phyloP scores from a whole-genome alignment of 306 rosid species.

The Cucurbita pepo region DNA sequence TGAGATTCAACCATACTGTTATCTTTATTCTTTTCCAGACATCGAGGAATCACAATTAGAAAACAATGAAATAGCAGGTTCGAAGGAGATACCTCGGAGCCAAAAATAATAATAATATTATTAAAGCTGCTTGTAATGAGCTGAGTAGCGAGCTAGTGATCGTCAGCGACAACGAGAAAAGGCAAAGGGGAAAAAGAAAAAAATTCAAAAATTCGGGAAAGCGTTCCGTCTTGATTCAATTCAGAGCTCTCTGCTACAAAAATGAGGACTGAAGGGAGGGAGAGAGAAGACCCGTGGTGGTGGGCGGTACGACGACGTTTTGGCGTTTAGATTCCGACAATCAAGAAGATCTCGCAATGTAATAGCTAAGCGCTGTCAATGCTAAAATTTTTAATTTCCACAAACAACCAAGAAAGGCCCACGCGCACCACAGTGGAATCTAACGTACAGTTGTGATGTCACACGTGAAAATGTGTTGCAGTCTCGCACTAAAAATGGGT shows the following conservation, averaged over 20 bases:
- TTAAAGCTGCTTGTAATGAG: neutral
- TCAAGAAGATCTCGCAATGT: conserved; percentile 8
- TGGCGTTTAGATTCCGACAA: conserved; percentile 19
- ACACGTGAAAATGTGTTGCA: neutral
- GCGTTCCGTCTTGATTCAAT: neutral
- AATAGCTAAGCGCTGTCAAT: neutral
- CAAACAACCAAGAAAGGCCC: neutral
- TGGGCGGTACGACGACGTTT: conserved; percentile 3
- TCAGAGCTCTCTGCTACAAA: neutral
- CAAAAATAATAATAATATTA: neutral
- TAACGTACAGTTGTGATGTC: neutral
- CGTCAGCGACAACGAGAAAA: neutral
- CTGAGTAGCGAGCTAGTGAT: neutral
- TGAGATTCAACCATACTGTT: neutral
- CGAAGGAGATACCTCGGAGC: conserved; percentile 3
- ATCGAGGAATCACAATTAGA: neutral
- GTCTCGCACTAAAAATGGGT: neutral
- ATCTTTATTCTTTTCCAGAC: neutral
- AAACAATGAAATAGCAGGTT: neutral
- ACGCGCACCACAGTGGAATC: neutral
- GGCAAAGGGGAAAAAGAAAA: neutral
- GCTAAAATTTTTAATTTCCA: neutral
- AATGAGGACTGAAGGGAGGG: neutral
- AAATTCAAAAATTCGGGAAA: neutral
- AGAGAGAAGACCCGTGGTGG: neutral